Conservation (phyloP, 2,329 filamentous ascomycete genomes). For the Colletotrichum scovillei region DNA sequence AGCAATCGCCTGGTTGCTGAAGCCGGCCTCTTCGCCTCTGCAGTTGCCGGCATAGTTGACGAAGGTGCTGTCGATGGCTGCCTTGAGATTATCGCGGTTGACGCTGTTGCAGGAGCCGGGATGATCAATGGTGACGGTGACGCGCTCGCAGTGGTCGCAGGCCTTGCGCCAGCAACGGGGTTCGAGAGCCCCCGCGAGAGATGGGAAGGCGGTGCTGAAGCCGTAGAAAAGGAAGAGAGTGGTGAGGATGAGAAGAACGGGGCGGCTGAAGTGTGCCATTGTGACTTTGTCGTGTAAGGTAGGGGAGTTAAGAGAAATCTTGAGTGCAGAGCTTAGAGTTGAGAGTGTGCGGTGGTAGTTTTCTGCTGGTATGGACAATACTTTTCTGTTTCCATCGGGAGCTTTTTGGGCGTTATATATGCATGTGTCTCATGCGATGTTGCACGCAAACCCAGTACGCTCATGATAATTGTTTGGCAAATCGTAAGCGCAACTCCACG, state of each 20-base stretch:
- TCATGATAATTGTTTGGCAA: background rate
- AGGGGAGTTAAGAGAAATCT: background rate
- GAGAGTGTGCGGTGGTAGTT: background rate
- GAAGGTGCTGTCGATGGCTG: conserved; percentile 18
- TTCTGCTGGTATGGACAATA: background rate
- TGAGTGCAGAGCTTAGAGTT: background rate
- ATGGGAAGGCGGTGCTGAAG: background rate
- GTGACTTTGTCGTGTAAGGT: background rate
- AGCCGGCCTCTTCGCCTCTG: conserved; percentile 8
- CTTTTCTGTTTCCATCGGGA: background rate
- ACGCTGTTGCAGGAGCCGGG: conserved; percentile 10
- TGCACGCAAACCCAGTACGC: too few species aligned
- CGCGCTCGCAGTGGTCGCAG: conserved; percentile 13
- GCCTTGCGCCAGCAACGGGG: conserved; percentile 10
- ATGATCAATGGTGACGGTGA: conserved; percentile 12
- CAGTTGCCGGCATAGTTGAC: conserved; percentile 9
- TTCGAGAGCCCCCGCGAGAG: background rate
- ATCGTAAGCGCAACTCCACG: background rate
- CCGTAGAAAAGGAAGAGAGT: conserved; percentile 12
- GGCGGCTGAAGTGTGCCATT: conserved; percentile 5
- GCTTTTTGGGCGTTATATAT: background rate
- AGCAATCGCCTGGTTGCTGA: conserved; percentile 13
- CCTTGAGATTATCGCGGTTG: conserved; percentile 16
- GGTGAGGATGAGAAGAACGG: background rate
- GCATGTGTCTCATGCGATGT: background rate